Base-by-base conservation (phyloP, 495 filamentous ascomycete genomes). In the Aspergillus campestris region DNA sequence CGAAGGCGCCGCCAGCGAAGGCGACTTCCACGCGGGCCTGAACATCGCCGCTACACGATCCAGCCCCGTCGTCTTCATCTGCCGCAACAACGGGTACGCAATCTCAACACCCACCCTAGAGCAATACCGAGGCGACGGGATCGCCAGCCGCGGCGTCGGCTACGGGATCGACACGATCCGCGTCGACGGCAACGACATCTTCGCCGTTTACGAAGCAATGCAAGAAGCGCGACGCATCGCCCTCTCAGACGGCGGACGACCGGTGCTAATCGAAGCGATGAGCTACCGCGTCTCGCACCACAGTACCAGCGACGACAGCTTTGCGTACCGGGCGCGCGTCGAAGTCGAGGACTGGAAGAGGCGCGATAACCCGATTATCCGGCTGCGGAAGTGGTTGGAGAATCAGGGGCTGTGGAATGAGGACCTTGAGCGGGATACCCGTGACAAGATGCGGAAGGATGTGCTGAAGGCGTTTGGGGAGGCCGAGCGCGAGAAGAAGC, bases 301-400 rank as follows among this genome's bases (percentile, higher is more conserved):
- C 66, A 95, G 89, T 64, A 99, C 92, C 0, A 88, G 82, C n/a
- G 92, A 99, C 54, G 92, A 99, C 58, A 90, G 84, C 31, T 97
- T 95, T 58, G 91, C 91, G 1, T 99, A 99, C 64, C 88, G 92
- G 12, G 89, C 91, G 0, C 77, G 80, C 24, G 84, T 95, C 0
- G 92, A 99, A 56, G 92, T 99, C 3, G 92, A 99, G 56, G 91
- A 97, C 52, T 98, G 92, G 92, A 97, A 97, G 60, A 73, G 89
- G 5, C 73, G 94, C 8, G 92, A 98, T 60, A 97, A 97, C 58
- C 92, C 92, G 1, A 89, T 98, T 34, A 87, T 89, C 35, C 71
- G 91, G 40, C 60, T 98, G 53, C 78, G 92, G 18, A 98, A 97
- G 69, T 97, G 85, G 76, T 77, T 98, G 57, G 89, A 97, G 66